These are phyloP conservation scores for Aquilaria yunnanensis DNA, from an alignment of 345 rosid genomes.

Conservation along the genomic window DNA sequence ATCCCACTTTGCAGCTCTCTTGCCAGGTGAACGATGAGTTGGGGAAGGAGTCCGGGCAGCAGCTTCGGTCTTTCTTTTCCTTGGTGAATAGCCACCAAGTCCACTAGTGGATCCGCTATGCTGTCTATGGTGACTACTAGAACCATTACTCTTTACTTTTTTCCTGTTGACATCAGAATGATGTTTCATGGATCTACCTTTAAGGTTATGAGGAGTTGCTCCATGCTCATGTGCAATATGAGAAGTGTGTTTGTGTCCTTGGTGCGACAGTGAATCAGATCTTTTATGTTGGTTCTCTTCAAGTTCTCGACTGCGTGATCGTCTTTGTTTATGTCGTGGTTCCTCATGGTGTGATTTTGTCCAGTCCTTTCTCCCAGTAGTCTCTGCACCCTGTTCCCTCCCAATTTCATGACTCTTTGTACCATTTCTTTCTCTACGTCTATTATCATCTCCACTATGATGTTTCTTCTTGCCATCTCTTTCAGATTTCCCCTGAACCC, in stretches of 20 bases:
- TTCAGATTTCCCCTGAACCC: conserved; percentile 36
- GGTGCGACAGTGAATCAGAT: conserved; percentile 49
- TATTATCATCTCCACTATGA: conserved; percentile 35
- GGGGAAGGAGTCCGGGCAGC: conserved; percentile 70
- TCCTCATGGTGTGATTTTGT: conserved; percentile 45
- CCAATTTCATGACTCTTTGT: conserved; percentile 40
- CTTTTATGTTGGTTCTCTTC: conserved; percentile 43
- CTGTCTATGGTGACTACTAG: conserved; percentile 41
- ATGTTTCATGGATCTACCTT: conserved; percentile 45
- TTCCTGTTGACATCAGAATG: conserved; percentile 37
- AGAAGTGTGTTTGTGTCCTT: conserved; percentile 35
- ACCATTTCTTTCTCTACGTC: conserved; percentile 28
- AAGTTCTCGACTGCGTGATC: conserved; percentile 65
- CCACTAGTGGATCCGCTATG: conserved; percentile 55
- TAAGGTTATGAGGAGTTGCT: conserved; percentile 25
- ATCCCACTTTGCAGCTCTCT: conserved; percentile 83
- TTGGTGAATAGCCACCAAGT: conserved; percentile 93
- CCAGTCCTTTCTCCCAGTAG: conserved; percentile 39
- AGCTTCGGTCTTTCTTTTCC: conserved; percentile 69
- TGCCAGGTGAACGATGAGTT: conserved; percentile 54
- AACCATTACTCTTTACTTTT: conserved; percentile 36
- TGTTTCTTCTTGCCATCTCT: conserved; percentile 43
- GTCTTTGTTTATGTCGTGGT: conserved; percentile 46
- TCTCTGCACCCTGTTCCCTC: conserved; percentile 37
- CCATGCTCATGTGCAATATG: conserved; percentile 42